Conservation (phyloP, 192 early-diverging fungal genomes). For the Pilobolus umbonatus region DNA sequence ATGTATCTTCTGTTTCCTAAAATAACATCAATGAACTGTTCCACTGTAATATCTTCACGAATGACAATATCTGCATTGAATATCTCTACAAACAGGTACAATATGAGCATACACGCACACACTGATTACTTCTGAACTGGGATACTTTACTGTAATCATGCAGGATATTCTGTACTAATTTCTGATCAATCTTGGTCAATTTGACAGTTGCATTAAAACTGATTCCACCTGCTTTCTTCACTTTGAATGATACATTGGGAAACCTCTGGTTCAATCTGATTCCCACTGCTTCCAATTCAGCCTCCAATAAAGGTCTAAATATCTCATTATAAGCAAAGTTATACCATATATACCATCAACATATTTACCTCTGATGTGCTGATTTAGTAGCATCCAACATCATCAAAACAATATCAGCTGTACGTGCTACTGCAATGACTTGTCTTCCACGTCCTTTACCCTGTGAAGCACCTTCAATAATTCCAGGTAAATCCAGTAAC, state of each 20-base stretch:
- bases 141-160: slow-evolving; percentile 79
- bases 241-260: slow-evolving; percentile 97
- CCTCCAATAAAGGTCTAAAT: slow-evolving; percentile 68
- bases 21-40: slow-evolving; percentile 98
- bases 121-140: no score
- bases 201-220: slow-evolving; percentile 90
- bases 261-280: slow-evolving; percentile 82
- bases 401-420: slow-evolving; percentile 95
- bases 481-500: slow-evolving; percentile 96
- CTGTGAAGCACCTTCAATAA: slow-evolving; percentile 95
- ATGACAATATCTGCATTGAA: slow-evolving; percentile 97
- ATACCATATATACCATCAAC: background rate
- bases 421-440: slow-evolving; percentile 96
- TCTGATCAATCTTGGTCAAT: slow-evolving; percentile 80
- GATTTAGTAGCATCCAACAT: slow-evolving; percentile 97
- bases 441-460: slow-evolving; percentile 98
- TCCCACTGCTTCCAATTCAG: slow-evolving; percentile 93
- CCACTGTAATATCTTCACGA: slow-evolving; percentile 93
- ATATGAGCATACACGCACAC: background rate
- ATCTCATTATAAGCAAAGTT: background rate
- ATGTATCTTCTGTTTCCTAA: slow-evolving; percentile 97
- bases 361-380: slow-evolving; percentile 59
- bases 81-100: slow-evolving; percentile 48
- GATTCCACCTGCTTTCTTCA: slow-evolving; percentile 97
- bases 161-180: slow-evolving; percentile 89